A percentile compares a stretch with the other conserved stretches of the same genome.
phyloP scores from a whole-genome alignment of 2,329 filamentous ascomycete species.

The Juglanconis oblonga region DNA sequence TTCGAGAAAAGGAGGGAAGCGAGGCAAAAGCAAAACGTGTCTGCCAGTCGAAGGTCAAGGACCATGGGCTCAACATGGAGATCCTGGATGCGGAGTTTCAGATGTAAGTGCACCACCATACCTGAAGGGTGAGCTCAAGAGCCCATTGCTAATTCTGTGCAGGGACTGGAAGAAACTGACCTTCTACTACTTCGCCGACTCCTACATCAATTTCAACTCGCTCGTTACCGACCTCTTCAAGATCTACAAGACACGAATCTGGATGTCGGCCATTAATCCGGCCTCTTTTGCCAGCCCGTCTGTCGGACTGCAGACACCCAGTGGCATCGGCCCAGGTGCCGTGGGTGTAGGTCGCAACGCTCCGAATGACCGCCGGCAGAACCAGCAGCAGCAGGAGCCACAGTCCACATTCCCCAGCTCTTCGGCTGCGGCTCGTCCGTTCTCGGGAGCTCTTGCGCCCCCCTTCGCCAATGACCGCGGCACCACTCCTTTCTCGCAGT shows the following conservation, averaged over 20 bases:
- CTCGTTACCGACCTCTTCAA: slow-evolving; percentile 97
- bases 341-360: slow-evolving; percentile 55
- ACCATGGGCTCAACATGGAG: slow-evolving; percentile 95
- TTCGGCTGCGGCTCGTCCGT: slow-evolving; percentile 37
- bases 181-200: slow-evolving; percentile 97
- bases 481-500: slow-evolving; percentile 35
- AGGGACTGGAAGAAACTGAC: slow-evolving; percentile 99
- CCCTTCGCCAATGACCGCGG: slow-evolving; percentile 42
- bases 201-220: slow-evolving; percentile 98
- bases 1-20: slow-evolving; percentile 94
- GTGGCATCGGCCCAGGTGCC: slow-evolving; percentile 63
- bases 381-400: slow-evolving; percentile 39
- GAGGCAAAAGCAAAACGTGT: slow-evolving; percentile 97
- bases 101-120: slow-evolving; percentile 62
- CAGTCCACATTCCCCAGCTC: slow-evolving; percentile 36
- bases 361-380: slow-evolving; percentile 46
- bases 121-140: neutral
- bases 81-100: slow-evolving; percentile 98
- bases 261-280: slow-evolving; percentile 99
- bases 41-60: slow-evolving; percentile 93
- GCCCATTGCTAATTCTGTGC: slow-evolving; percentile 13
- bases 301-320: slow-evolving; percentile 67
- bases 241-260: slow-evolving; percentile 98
- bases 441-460: slow-evolving; percentile 40
- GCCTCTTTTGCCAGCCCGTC: slow-evolving; percentile 86